These are phyloP conservation scores for Yamadazyma sp. DNA, from an alignment of 1,139 yeast genomes.

Conservation along the genomic window DNA sequence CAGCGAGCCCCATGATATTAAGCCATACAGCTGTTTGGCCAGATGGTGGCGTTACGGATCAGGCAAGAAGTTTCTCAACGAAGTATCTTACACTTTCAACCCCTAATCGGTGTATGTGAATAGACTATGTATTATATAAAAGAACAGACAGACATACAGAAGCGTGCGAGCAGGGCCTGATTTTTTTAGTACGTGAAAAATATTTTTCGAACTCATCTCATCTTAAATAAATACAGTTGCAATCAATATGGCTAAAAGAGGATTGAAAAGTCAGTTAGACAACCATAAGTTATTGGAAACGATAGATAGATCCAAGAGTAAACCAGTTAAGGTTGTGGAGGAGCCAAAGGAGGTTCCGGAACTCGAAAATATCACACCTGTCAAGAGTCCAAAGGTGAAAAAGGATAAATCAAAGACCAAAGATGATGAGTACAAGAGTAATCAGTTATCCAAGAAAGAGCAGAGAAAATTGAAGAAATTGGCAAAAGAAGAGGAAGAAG, in stretches of 20 bases:
- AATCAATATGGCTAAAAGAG: constrained; percentile 33
- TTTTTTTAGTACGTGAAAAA: constrained; percentile 7
- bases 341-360: background rate
- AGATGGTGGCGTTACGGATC: constrained; percentile 84
- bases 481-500: constrained; percentile 19
- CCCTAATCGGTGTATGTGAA: background rate
- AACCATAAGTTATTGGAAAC: constrained; percentile 28
- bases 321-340: constrained; percentile 15
- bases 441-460: constrained; percentile 59
- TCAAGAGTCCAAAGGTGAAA: constrained; percentile 1
- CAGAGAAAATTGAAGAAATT: constrained; percentile 61
- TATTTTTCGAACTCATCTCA: constrained; percentile 15
- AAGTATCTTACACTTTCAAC: constrained; percentile 21
- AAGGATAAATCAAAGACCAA: constrained; percentile 10
- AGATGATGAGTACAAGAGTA: constrained; percentile 45
- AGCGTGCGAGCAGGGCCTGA: constrained; percentile 6
- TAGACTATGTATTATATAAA: constrained; percentile 4
- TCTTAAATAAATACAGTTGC: constrained; percentile 7
- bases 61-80: constrained; percentile 51
- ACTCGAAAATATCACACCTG: background rate
- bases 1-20: constrained; percentile 51
- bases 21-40: constrained; percentile 69
- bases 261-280: constrained; percentile 38
- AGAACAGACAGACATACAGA: background rate
- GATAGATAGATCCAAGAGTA: constrained; percentile 26